phyloP scores from a whole-genome alignment of 768 basidiomycete genomes.

The Lenzites betulinus region DNA sequence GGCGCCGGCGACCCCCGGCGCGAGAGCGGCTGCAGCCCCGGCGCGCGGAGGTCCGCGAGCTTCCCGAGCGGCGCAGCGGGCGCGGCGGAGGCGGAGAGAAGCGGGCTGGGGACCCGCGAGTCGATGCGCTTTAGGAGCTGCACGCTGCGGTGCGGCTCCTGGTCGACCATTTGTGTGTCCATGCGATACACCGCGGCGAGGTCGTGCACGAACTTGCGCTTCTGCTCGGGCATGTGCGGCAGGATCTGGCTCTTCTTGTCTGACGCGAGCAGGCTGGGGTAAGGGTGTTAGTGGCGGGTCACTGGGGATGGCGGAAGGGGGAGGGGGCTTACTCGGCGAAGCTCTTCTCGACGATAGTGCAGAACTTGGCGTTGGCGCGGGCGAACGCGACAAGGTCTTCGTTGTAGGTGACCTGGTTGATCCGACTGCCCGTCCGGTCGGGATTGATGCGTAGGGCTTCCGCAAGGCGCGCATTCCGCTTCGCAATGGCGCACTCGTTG shows the following conservation, averaged over 20 bases:
- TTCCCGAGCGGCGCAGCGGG: constrained; percentile 50
- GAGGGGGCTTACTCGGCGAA: constrained; percentile 67
- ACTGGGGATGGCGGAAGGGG: constrained; percentile 3
- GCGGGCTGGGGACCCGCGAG: constrained; percentile 72
- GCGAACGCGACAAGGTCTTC: constrained; percentile 67
- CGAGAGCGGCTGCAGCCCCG: constrained; percentile 25
- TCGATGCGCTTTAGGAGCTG: constrained; percentile 83
- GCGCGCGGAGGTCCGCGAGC: constrained; percentile 54
- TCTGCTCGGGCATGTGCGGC: constrained; percentile 77
- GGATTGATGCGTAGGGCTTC: constrained; percentile 87
- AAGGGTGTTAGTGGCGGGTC: neutral
- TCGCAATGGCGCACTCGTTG: constrained; percentile 79
- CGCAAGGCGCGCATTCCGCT: constrained; percentile 86
- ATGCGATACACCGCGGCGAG: constrained; percentile 81
- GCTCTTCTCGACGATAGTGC: constrained; percentile 73
- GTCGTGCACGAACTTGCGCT: constrained; percentile 82
- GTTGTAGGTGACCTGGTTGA: constrained; percentile 50
- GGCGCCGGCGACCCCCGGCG: constrained; percentile 11
- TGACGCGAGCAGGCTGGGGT: constrained; percentile 64
- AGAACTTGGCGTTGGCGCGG: constrained; percentile 63
- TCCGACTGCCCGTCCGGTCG: constrained; percentile 43
- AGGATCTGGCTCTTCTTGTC: constrained; percentile 70
- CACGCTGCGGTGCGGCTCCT: constrained; percentile 86
- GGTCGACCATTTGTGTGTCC: constrained; percentile 85
- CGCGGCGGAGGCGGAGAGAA: constrained; percentile 54